phyloP scores from a whole-genome alignment of 306 rosid species.

The Vicia villosa region DNA sequence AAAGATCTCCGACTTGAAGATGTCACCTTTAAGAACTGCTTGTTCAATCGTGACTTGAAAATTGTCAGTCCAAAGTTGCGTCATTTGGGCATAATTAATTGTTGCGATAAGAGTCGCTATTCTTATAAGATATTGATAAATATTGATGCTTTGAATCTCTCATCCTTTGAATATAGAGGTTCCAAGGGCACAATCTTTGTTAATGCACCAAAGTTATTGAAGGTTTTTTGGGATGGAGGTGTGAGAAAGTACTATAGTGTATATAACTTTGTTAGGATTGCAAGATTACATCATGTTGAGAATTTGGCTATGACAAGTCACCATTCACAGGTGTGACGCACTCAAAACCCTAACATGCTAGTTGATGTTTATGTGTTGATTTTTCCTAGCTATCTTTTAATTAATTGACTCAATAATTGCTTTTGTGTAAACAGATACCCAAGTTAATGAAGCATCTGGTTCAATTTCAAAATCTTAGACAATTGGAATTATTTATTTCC shows the following conservation, averaged over 20 bases:
- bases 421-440: no score
- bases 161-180: background rate
- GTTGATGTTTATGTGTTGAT: no score
- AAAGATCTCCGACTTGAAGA: background rate
- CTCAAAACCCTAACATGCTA: no score
- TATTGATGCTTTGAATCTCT: background rate
- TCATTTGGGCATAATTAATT: background rate
- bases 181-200: background rate
- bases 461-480: no score
- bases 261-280: background rate
- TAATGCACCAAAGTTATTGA: background rate
- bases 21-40: background rate
- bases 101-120: accelerated
- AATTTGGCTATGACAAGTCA: background rate
- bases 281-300: background rate
- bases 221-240: background rate
- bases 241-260: no score
- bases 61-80: background rate
- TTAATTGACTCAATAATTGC: no score
- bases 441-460: no score
- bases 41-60: background rate
- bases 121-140: background rate
- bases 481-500: no score
- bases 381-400: no score
- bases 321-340: background rate